Percentiles rank a stretch among this genome's conserved stretches.
Evolutionary conservation across 164 flowering plant genomes (phyloP).

Genomic region (Akebia trifoliata): DNA sequence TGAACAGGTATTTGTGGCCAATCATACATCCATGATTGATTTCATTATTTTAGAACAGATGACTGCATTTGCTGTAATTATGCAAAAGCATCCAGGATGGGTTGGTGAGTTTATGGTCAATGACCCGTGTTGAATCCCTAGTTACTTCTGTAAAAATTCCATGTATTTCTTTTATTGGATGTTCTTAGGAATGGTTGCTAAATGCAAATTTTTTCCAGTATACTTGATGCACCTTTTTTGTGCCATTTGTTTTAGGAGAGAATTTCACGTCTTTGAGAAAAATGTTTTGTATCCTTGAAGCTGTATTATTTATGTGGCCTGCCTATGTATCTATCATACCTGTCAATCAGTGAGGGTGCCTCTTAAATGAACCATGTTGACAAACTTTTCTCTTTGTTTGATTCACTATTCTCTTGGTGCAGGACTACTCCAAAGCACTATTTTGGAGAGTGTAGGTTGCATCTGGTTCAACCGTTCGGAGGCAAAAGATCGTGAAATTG

Average conservation of each 20-base stretch:
- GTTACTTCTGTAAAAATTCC: neutral
- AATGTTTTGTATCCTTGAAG: neutral
- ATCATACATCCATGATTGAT: conserved; percentile 99
- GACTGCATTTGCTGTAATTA: conserved; percentile 98
- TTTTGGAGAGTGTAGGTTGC: conserved; percentile 91
- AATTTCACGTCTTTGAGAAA: neutral
- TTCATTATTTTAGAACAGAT: conserved; percentile 93
- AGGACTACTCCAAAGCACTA: conserved; percentile 90
- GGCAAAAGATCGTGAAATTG: conserved; percentile 90
- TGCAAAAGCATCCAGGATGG: conserved; percentile 99
- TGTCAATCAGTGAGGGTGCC: neutral
- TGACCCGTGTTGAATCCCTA: neutral
- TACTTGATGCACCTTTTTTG: neutral
- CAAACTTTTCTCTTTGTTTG: neutral
- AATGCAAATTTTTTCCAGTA: neutral
- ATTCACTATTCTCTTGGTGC: conserved; percentile 5
- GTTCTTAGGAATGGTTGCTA: conserved; percentile 1
- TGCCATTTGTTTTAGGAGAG: neutral
- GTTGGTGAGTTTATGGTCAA: conserved; percentile 66
- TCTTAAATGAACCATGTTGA: neutral
- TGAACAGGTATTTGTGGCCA: conserved; percentile 91
- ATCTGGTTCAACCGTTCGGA: conserved; percentile 97
- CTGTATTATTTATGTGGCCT: neutral
- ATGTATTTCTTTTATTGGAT: neutral
- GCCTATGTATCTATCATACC: neutral